These are phyloP conservation scores for Sicyos edulis DNA, from an alignment of 306 rosid genomes.

Conservation along the genomic window DNA sequence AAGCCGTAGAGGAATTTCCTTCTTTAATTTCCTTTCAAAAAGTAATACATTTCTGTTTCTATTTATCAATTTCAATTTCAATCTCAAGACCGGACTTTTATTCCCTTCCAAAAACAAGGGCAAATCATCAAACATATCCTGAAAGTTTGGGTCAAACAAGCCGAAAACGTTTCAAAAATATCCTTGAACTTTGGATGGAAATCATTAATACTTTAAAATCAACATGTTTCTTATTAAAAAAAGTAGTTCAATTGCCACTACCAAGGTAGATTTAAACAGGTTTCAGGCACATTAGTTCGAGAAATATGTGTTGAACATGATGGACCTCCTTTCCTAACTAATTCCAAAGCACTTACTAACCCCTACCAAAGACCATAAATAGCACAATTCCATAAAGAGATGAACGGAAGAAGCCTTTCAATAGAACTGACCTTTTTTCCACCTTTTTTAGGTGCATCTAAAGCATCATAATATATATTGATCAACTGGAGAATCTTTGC, in stretches of 20 bases:
- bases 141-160: no score
- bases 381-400: not conserved
- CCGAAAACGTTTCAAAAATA: no score
- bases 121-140: no score
- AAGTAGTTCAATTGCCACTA: not conserved
- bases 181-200: no score
- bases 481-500: conserved; percentile 43
- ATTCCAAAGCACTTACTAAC: not conserved
- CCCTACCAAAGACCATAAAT: not conserved
- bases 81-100: not conserved
- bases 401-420: not conserved
- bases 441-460: conserved; percentile 71
- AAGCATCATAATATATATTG: conserved; percentile 58
- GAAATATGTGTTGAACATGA: not conserved
- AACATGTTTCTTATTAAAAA: not conserved
- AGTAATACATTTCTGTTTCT: not conserved
- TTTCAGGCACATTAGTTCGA: not conserved
- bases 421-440: conserved; percentile 53
- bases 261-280: not conserved
- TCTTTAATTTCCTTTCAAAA: not conserved
- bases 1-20: no score
- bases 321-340: not conserved
- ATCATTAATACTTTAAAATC: no score
- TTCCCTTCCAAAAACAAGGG: no score
- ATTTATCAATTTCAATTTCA: not conserved